phyloP scores from a whole-genome alignment of 768 basidiomycete genomes.

The Lactifluus hygrophoroides region DNA sequence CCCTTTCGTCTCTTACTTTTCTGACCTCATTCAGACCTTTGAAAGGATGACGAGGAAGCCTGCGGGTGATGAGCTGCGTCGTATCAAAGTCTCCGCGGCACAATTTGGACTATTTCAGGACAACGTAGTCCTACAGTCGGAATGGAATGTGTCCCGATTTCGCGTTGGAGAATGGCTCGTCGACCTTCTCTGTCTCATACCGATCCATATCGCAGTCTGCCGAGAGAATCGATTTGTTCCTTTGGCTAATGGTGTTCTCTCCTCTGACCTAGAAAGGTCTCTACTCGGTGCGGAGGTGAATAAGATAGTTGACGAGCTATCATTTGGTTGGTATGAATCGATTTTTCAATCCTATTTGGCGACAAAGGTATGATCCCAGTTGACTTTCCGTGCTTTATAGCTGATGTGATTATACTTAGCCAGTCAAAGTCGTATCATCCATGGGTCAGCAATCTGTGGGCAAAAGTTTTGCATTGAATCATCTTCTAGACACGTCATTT shows the following conservation, averaged over 20 bases:
- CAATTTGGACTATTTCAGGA: constrained; percentile 25
- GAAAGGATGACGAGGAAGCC: constrained; percentile 46
- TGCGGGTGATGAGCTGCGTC: constrained; percentile 35
- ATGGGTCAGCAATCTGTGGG: constrained; percentile 66
- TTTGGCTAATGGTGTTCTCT: constrained; percentile 48
- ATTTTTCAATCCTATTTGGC: constrained; percentile 58
- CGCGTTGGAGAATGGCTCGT: constrained; percentile 54
- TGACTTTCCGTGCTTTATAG: neutral
- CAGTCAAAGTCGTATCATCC: constrained; percentile 56
- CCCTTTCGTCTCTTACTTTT: constrained; percentile 37
- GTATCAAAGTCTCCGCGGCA: constrained; percentile 30
- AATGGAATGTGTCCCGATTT: constrained; percentile 30
- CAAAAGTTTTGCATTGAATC: constrained; percentile 51
- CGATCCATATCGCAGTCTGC: constrained; percentile 54
- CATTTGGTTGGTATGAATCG: constrained; percentile 60
- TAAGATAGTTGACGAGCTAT: constrained; percentile 44
- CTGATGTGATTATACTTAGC: constrained; percentile 27
- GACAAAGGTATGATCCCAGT: constrained; percentile 32
- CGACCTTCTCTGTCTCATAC: constrained; percentile 54
- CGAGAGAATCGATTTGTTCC: constrained; percentile 55
- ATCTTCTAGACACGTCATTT: constrained; percentile 56
- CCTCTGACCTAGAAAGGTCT: constrained; percentile 40
- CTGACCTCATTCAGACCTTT: constrained; percentile 37
- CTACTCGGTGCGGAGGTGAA: constrained; percentile 52
- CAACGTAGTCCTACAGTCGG: neutral